Evolutionary conservation across 306 rosid species (phyloP).

Genomic region (Quercus engelmannii): DNA sequence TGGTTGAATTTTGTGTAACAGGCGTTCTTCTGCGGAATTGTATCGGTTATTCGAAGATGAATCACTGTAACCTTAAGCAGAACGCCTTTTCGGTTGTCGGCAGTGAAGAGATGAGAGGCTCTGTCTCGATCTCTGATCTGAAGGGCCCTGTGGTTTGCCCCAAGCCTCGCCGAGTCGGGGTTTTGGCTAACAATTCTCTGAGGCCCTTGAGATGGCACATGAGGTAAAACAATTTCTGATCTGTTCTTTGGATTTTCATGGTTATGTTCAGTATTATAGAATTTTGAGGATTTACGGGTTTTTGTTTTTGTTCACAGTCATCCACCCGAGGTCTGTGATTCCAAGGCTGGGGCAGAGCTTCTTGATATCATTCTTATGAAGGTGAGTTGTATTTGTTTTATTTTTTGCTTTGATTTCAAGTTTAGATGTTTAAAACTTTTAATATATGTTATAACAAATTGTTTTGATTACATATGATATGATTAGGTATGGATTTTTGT

Average conservation of each 20-base stretch:
- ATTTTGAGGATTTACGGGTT: background rate
- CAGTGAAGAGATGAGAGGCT: conserved; percentile 56
- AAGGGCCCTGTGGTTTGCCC: conserved; percentile 73
- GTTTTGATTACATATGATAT: no score
- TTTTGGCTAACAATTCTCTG: conserved; percentile 37
- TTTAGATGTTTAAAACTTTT: background rate
- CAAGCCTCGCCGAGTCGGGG: conserved; percentile 74
- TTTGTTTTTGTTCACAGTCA: conserved; percentile 29
- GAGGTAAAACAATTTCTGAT: conserved; percentile 31
- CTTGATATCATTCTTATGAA: conserved; percentile 69
- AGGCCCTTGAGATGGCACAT: conserved; percentile 59
- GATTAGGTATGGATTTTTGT: no score
- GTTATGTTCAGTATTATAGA: conserved; percentile 6
- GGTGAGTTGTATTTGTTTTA: conserved; percentile 24
- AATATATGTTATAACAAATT: no score
- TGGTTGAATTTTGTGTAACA: conserved; percentile 16
- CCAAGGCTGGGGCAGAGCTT: conserved; percentile 82
- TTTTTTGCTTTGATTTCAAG: background rate
- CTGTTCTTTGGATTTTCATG: background rate
- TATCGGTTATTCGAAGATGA: conserved; percentile 48
- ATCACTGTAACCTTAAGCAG: conserved; percentile 64
- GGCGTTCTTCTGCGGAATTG: conserved; percentile 62
- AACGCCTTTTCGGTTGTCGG: conserved; percentile 52
- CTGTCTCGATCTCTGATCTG: conserved; percentile 41
- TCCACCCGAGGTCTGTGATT: conserved; percentile 49